A percentile compares a stretch with the other conserved stretches of the same genome.
These are phyloP conservation scores for Solanum lycopersicoides DNA, from an alignment of 257 asterid genomes.

Conservation along the genomic window DNA sequence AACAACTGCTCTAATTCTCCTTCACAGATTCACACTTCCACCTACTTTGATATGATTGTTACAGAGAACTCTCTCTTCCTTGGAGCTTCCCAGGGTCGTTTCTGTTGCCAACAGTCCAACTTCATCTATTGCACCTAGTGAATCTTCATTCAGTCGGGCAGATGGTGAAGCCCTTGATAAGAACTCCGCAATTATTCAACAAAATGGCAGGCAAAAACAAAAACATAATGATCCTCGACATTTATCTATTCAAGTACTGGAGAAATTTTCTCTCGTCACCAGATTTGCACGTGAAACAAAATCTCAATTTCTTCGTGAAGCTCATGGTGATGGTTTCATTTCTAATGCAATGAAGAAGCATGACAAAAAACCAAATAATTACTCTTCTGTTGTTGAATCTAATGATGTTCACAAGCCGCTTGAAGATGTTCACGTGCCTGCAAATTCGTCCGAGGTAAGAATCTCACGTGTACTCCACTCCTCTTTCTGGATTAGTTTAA, in stretches of 20 bases:
- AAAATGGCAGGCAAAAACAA: conserved; percentile 51
- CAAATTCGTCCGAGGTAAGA: conserved; percentile 76
- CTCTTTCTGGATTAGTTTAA: neutral
- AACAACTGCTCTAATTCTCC: neutral
- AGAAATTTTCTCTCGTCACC: conserved; percentile 94
- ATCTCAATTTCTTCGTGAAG: conserved; percentile 87
- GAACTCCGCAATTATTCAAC: conserved; percentile 27
- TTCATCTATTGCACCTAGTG: conserved; percentile 29
- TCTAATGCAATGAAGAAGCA: conserved; percentile 49
- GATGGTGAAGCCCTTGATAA: conserved; percentile 23
- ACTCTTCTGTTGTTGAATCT: conserved; percentile 15
- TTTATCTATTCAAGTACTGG: conserved; percentile 83
- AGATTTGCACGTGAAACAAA: conserved; percentile 99
- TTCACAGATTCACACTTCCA: neutral
- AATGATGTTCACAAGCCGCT: conserved; percentile 29
- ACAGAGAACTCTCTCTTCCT: conserved; percentile 84
- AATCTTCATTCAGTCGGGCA: conserved; percentile 25
- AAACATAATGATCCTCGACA: conserved; percentile 83
- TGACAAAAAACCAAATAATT: conserved; percentile 23
- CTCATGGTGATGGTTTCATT: conserved; percentile 43
- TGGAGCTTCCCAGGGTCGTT: conserved; percentile 83
- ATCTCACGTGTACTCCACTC: neutral
- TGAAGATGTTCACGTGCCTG: conserved; percentile 41
- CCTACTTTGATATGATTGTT: conserved; percentile 5
- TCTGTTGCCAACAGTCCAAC: conserved; percentile 42